Base-by-base conservation (phyloP, 495 filamentous ascomycete genomes). In the Annulohypoxylon moriforme region DNA sequence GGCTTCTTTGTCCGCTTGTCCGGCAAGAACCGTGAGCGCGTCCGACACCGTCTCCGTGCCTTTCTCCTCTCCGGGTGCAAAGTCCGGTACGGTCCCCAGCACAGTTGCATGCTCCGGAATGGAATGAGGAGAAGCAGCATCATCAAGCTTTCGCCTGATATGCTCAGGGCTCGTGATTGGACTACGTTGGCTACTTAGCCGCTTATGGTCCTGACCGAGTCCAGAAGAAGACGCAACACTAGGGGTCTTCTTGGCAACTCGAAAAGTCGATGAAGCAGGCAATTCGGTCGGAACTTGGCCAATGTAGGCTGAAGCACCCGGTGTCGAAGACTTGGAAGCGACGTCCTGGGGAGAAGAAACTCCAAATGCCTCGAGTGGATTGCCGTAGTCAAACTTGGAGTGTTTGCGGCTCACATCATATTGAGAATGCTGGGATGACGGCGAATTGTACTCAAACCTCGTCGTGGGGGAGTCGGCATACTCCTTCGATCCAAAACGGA, bases 41-140 rank as follows among this genome's bases (percentile, higher is more conserved):
- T 92, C 87, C 31, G 90, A 83, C 4, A 96, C 92, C 33, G 88
- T 92, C 76, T 91, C 89, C 29, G 84, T 87, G 56, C 85, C 80
- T 34, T 81, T 82, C 0, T 83, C 73, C 14, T 68, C 64, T 0
- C 40, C 40, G 29, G 64, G 57, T 8, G 40, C 57, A 46, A 64
- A 46, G 24, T 36, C 31, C 5, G 66, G 36, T 4, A 16, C 36
- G n/a, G 42, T 57, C 11, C 59, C 63, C 34, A 56, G 49, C 5
- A n/a, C 62, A 52, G 16, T 47, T 16, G 50, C 67, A 25, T 60
- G 68, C 33, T 63, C 68, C 0, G 66, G n/a, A 34, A 64, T 55
- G 22, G 74, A 75, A 22, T 66, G 62, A 65, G 68, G 60, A 42
- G 75, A 75, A 18, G 38, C 46, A 42, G 75, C 73, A 24, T 31